Base-by-base conservation (phyloP, 148 eudicot genomes). In the Vaccinium myrtillus region DNA sequence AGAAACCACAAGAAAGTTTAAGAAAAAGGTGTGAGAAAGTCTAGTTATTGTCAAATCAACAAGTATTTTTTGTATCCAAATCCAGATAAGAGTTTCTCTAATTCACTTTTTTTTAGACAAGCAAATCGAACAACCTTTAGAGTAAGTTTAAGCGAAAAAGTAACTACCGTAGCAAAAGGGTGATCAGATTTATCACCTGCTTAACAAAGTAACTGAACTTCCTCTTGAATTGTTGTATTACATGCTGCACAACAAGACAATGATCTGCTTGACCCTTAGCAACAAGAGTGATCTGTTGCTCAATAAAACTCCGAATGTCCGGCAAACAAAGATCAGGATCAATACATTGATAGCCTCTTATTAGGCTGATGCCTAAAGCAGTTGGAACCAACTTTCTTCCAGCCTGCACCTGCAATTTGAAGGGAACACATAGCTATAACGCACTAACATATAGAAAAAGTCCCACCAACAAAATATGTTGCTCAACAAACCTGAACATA, bases 321-420 rank as follows among this genome's bases (percentile, higher is more conserved):
- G 98, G 98, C 86, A 96, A 88, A 89, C 98, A 94, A 32, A 96
- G 95, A 91, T 96, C 98, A 61, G 98, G 98, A 90, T 96, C 98
- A 81, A 89, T 96, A 85, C 93, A 89, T 53, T 96, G 98, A 88
- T 96, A 96, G 75, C 98, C 98, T 89, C 98, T 94, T 58, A 96
- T 89, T 71, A 96, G 90, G 88, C 96, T 91, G 86, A 96, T 85
- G 75, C 98, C 98, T 84, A 96, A 90, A 78, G 96, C 92, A 87
- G 98, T 96, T 77, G 98, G 98, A 87, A 91, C 93, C 90, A 96
- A 88, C 90, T 90, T 96, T 48, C 98, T 91, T 79, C 97, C 98
- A 87, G 95, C 89, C 86, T 94, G 95, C 85, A 96, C 98, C 98
- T 96, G 95, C 74, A 79, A 70, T 82, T 83, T 46, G 21, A 87